These are phyloP conservation scores for Dacryopinax spathularia DNA, from an alignment of 768 basidiomycete genomes.

Conservation along the genomic window DNA sequence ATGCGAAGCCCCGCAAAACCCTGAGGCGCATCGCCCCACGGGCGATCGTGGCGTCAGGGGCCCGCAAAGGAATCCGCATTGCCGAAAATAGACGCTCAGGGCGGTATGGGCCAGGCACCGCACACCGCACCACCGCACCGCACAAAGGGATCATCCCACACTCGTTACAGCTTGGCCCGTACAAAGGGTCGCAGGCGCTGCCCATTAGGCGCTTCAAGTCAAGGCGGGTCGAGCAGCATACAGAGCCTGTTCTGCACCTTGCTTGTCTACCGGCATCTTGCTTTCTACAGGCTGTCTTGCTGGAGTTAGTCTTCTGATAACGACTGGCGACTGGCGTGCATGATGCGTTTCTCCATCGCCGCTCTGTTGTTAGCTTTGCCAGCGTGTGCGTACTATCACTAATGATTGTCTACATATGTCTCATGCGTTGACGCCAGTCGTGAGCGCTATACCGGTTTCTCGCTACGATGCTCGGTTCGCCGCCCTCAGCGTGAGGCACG, in stretches of 20 bases:
- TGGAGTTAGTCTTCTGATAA: neutral
- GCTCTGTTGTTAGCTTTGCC: neutral
- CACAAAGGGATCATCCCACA: too few relatives aligned
- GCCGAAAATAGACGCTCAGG: neutral
- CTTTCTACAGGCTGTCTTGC: neutral
- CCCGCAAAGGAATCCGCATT: neutral
- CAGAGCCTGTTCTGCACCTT: too few relatives aligned
- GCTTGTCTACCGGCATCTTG: neutral
- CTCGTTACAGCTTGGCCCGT: neutral
- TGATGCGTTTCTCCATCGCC: neutral
- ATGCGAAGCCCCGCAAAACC: neutral
- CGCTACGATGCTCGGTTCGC: neutral
- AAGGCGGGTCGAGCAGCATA: too few relatives aligned
- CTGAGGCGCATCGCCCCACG: neutral
- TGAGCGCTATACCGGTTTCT: neutral
- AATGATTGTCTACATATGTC: neutral
- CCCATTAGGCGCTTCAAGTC: too few relatives aligned
- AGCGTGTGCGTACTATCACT: neutral
- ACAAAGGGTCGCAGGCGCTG: too few relatives aligned
- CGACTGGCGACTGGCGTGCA: neutral
- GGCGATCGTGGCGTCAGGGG: neutral
- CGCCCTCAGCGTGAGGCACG: neutral
- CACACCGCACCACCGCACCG: too few relatives aligned
- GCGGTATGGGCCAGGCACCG: neutral
- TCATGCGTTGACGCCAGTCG: neutral